Conservation (phyloP, 140 eudicot species). For the Oenanthe javanica region DNA sequence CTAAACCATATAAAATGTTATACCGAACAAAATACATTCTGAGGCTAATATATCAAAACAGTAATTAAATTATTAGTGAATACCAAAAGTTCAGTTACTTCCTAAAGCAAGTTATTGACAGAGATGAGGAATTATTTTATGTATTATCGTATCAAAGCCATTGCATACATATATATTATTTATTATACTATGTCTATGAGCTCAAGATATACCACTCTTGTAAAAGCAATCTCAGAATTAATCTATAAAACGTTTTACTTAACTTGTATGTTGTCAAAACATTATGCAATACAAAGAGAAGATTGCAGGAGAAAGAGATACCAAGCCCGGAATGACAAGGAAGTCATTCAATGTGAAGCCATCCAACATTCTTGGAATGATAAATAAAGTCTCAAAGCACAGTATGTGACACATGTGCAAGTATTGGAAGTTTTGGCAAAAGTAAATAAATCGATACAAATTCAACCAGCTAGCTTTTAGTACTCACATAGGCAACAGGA, state of each 20-base stretch:
- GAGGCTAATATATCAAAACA: neutral
- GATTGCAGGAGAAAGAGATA: neutral
- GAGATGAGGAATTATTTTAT: neutral
- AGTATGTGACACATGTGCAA: neutral
- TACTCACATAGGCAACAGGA: constrained; percentile 79
- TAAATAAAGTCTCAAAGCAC: neutral
- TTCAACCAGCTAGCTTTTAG: neutral
- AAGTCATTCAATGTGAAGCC: neutral
- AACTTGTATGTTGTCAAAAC: neutral
- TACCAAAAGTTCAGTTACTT: neutral
- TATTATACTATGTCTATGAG: neutral
- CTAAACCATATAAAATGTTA: neutral
- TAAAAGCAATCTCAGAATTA: neutral
- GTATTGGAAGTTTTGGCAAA: neutral
- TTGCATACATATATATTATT: neutral
- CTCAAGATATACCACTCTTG: neutral
- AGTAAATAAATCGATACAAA: neutral
- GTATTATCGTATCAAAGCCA: neutral
- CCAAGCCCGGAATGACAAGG: neutral
- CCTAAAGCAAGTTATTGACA: neutral
- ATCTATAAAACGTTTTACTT: neutral
- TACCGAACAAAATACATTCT: neutral
- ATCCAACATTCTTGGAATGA: neutral
- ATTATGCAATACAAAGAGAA: neutral
- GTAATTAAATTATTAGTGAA: neutral